Evolutionary conservation across 2,329 filamentous ascomycete genomes (phyloP), one percentile per base, ranked within the genome.

Genomic region (Colletotrichum brevisporum): DNA sequence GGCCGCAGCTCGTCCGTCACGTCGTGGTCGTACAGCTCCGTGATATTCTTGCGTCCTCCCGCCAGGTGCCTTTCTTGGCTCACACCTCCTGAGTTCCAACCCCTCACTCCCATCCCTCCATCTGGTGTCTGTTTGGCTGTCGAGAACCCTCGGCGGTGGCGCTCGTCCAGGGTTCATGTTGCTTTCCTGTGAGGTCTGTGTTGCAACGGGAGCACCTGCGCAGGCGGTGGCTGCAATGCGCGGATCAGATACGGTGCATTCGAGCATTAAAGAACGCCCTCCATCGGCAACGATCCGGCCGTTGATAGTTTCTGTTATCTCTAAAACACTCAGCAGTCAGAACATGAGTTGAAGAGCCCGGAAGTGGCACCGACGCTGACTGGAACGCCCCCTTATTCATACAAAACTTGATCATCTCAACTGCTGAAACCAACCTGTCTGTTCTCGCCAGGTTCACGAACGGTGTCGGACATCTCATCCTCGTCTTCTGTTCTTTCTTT

Each of bases 191-290:
- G 54, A 45, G 54, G 43, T 31, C 55, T 27, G 62, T 60, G 31
- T 58, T 64, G 47, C 52, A 41, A 21, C 21, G 36, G 62, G 43
- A 67, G 45, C 31, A 47, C 62, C 59, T 68, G 61, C 55, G 51
- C 43, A 66, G 47, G 55, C 45, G 36, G 27, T 50, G 47, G 55
- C 62, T 69, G 62, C 62, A 56, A 52, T 55, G 51, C 36, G 55
- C 61, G 18, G 54, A 59, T 65, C 66, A 45, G 66, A 69, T 66
- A 62, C 24, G 26, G n/a, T 66, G 55, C 55, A 51, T 36, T 52
- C 50, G n/a, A 56, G 43, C 67, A 61, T 69, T 69, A 61, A 66
- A 69, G 62, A 66, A 69, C 67, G 51, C 41, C 41, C 55, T 52
- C 55, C 43, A 18, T 66, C 67, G 59, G 50, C 51, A n/a, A 16